Conservation (phyloP, 2,329 filamentous ascomycete species). For the Fusarium hostae region DNA sequence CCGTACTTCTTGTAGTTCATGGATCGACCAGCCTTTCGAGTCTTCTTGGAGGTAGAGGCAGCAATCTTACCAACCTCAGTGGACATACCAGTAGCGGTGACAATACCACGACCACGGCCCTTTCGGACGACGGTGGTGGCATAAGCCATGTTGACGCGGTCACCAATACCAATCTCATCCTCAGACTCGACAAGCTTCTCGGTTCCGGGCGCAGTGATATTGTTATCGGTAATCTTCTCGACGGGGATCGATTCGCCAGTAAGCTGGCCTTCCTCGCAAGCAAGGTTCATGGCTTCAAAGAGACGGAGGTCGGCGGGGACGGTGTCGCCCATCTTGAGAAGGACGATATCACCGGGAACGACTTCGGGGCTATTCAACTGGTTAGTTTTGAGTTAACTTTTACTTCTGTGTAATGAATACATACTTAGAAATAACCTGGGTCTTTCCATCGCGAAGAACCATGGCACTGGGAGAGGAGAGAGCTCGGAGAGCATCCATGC, state of each 20-base stretch:
- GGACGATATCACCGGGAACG: constrained; percentile 77
- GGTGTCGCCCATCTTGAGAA: constrained; percentile 77
- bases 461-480: constrained; percentile 71
- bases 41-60: constrained; percentile 62
- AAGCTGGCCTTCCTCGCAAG: constrained; percentile 80
- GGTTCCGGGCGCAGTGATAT: constrained; percentile 56
- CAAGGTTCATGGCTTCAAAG: constrained; percentile 80
- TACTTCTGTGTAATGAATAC: constrained; percentile 38
- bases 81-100: constrained; percentile 76
- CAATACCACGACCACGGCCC: constrained; percentile 77
- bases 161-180: constrained; percentile 71
- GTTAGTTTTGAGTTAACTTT: constrained; percentile 16
- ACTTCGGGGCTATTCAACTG: constrained; percentile 63
- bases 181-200: constrained; percentile 59
- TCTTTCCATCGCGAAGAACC: constrained; percentile 69
- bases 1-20: constrained; percentile 66
- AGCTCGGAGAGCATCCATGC: constrained; percentile 72
- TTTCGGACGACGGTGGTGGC: constrained; percentile 79
- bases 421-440: constrained; percentile 67
- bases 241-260: constrained; percentile 81
- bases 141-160: constrained; percentile 79
- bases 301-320: constrained; percentile 78
- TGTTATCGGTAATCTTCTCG: constrained; percentile 69
- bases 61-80: constrained; percentile 79
- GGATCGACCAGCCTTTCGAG: constrained; percentile 64